phyloP scores from a whole-genome alignment of 805 yeast genomes.

The Candida maltosa region DNA sequence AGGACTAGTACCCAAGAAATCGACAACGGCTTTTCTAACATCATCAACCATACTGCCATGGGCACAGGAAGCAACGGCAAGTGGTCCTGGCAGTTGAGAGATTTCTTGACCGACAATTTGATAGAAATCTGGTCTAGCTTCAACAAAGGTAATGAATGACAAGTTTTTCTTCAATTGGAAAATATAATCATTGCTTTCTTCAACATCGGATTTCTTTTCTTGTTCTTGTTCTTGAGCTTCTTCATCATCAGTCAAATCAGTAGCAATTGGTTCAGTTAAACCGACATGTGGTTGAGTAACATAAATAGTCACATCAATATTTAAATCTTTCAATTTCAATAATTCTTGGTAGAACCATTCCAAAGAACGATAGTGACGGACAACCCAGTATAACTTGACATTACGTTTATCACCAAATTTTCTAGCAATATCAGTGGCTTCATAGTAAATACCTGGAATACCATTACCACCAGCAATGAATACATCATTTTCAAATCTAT shows the following conservation, averaged over 20 bases:
- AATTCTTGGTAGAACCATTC: slow-evolving; percentile 47
- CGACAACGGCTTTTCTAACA: slow-evolving; percentile 19
- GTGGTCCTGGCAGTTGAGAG: slow-evolving; percentile 25
- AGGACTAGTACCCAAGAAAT: slow-evolving; percentile 17
- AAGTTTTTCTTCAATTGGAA: slow-evolving; percentile 21
- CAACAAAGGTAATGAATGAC: slow-evolving; percentile 12
- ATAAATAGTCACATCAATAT: slow-evolving; percentile 24
- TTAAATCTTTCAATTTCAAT: slow-evolving; percentile 15
- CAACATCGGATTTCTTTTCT: slow-evolving; percentile 4
- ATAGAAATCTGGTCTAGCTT: slow-evolving; percentile 39
- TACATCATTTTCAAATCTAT: slow-evolving; percentile 49
- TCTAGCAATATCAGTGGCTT: slow-evolving; percentile 25
- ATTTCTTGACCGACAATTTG: slow-evolving; percentile 34
- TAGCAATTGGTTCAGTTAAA: slow-evolving; percentile 2
- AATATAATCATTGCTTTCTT: slow-evolving; percentile 15
- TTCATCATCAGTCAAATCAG: slow-evolving; percentile 7
- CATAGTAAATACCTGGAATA: slow-evolving; percentile 52
- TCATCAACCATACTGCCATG: slow-evolving; percentile 39
- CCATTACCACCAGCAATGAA: slow-evolving; percentile 76
- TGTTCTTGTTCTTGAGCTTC: slow-evolving; percentile 6
- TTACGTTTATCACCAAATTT: neutral
- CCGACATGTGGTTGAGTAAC: slow-evolving; percentile 21
- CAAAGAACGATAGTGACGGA: slow-evolving; percentile 50
- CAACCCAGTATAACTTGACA: slow-evolving; percentile 59
- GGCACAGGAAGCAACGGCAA: slow-evolving; percentile 48